Base-by-base conservation (phyloP, 192 early-diverging fungal genomes). In the Umbelopsis isabellina region DNA sequence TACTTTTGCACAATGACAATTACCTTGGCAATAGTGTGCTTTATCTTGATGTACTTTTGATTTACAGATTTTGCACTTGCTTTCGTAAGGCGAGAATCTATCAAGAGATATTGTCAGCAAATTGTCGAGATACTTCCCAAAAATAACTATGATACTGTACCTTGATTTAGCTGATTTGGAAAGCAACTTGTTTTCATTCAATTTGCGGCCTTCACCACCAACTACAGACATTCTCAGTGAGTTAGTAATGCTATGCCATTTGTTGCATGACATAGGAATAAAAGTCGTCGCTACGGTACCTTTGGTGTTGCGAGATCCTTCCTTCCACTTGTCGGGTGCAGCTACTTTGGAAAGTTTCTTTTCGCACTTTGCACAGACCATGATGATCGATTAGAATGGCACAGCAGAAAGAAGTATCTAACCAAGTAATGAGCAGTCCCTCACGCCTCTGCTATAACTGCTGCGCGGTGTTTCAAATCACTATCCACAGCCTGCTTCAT, bases 281-380 rank as follows among this genome's bases (percentile, higher is more conserved):
- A 16, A 58, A 46, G 27, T 65, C n/a, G 23, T 27, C 30, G 37
- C 20, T 11, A 46, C 44, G 6, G 73, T 83, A 72, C 84, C 80
- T 37, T 70, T 73, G 10, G 79, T 69, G 25, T 89, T 89, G 22
- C 84, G 78, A 35, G 87, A 84, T 6, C 87, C 87, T 35, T 86
- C 87, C 22, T 89, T 89, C 87, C 87, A 89, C 47, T 86, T 89
- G 66, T 89, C 87, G 27, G 87, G 83, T 30, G 78, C 80, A 66
- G 84, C 84, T 25, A 89, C 80, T 69, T 83, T 85, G 30, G 79
- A 51, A 46, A 89, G 55, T 49, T 89, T 89, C 79, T 89, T 89
- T 81, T 89, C 87, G 49, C 85, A 86, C 51, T 84, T 84, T 49
- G 79, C 72, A 41, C 85, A 86, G 3, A 86, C 85, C 85, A 86